Conservation (phyloP, 2,329 filamentous ascomycete genomes). For the Polytolypa hystricis region DNA sequence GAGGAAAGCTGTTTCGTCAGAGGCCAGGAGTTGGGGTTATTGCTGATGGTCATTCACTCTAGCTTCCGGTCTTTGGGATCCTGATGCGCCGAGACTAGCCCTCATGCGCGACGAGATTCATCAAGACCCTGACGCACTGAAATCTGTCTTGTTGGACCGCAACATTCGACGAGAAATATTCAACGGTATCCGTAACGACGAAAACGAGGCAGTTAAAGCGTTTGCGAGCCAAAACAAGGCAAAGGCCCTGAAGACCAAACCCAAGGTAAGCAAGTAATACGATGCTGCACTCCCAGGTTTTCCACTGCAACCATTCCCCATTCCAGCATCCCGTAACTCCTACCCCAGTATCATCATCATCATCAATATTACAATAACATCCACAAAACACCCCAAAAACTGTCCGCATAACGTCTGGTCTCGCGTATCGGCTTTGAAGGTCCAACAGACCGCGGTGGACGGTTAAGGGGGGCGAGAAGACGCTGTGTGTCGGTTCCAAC, state of each 20-base stretch:
- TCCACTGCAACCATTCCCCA: too few relatives aligned
- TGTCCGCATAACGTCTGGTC: too few relatives aligned
- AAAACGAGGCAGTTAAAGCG: slow-evolving; percentile 53
- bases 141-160: slow-evolving; percentile 51
- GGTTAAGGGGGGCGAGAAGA: too few relatives aligned
- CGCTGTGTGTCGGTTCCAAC: too few relatives aligned
- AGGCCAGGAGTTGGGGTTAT: too few relatives aligned
- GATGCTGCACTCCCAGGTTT: too few relatives aligned
- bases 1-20: too few relatives aligned
- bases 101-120: slow-evolving; percentile 66
- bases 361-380: neutral
- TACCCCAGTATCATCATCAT: neutral
- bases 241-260: slow-evolving; percentile 71
- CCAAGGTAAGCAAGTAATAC: slow-evolving; percentile 52
- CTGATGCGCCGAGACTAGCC: slow-evolving; percentile 55
- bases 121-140: slow-evolving; percentile 57
- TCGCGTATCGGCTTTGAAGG: too few relatives aligned
- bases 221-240: slow-evolving; percentile 61
- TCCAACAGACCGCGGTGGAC: too few relatives aligned
- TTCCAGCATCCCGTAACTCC: too few relatives aligned
- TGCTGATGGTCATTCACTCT: slow-evolving; percentile 11
- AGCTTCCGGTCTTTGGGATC: slow-evolving; percentile 74
- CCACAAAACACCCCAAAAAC: too few relatives aligned
- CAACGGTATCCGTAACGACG: slow-evolving; percentile 41
- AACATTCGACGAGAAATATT: slow-evolving; percentile 56